A percentile compares a stretch with the other conserved stretches of the same genome.
Evolutionary conservation across 2,329 filamentous ascomycete species (phyloP).

Genomic region (Pseudogymnoascus sp.): DNA sequence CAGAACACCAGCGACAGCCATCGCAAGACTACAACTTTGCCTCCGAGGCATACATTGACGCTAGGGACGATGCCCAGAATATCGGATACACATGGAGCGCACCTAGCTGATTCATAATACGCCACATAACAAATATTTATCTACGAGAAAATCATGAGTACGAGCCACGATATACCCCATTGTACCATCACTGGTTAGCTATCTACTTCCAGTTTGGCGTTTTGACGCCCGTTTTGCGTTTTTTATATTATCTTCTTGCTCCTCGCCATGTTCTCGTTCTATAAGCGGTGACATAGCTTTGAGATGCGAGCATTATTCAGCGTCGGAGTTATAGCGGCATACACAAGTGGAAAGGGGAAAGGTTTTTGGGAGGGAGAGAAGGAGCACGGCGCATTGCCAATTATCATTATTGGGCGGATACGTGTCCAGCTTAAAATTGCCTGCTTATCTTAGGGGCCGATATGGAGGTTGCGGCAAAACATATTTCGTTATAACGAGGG

Average conservation of each 20-base stretch:
- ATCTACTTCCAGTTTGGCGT: background rate
- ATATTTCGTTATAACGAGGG: background rate
- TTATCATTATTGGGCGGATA: background rate
- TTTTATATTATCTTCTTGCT: background rate
- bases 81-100: slow-evolving; percentile 5
- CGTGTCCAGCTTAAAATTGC: background rate
- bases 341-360: background rate
- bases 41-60: background rate
- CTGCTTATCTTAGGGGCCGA: background rate
- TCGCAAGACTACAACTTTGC: slow-evolving; percentile 1
- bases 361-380: background rate
- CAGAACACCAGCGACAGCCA: background rate
- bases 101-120: background rate
- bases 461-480: background rate
- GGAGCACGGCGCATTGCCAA: background rate
- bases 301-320: slow-evolving; percentile 2
- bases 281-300: background rate
- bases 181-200: background rate
- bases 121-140: background rate
- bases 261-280: background rate
- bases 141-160: background rate
- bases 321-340: background rate
- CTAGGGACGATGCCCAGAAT: background rate
- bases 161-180: slow-evolving; percentile 3
- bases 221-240: background rate